Conservation (phyloP, 129 eudicot genomes). For the Artemisia tridentata region DNA sequence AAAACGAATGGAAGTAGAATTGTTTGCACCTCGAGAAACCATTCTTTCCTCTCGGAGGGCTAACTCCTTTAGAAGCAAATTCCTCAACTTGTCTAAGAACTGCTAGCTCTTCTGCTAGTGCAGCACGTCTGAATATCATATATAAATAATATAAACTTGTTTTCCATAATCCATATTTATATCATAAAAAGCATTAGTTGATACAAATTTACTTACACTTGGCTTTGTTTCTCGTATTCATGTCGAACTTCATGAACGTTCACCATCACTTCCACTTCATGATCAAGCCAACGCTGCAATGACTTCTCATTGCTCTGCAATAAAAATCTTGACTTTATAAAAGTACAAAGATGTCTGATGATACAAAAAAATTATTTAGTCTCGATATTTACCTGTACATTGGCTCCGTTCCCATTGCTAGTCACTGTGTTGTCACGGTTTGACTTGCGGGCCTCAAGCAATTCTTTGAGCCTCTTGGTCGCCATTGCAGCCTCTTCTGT, state of each 20-base stretch:
- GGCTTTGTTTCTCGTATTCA: constrained; percentile 97
- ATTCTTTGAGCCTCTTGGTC: constrained; percentile 92
- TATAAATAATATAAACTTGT: neutral
- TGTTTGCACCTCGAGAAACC: constrained; percentile 67
- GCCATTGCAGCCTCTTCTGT: constrained; percentile 99
- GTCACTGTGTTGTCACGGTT: constrained; percentile 74
- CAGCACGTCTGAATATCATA: constrained; percentile 69
- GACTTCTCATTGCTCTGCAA: constrained; percentile 87
- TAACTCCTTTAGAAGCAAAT: constrained; percentile 82
- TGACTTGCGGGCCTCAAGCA: constrained; percentile 96
- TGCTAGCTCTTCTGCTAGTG: constrained; percentile 92
- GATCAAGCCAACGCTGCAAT: constrained; percentile 97
- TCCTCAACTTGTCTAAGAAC: constrained; percentile 94
- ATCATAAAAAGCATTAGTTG: neutral
- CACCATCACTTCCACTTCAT: constrained; percentile 98
- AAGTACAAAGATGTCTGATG: constrained; percentile 2
- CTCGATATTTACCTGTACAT: constrained; percentile 62
- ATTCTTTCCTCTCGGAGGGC: constrained; percentile 91
- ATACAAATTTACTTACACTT: constrained; percentile 71
- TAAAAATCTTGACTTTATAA: constrained; percentile 12
- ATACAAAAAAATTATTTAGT: neutral
- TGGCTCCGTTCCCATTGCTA: constrained; percentile 72
- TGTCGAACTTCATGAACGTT: constrained; percentile 95
- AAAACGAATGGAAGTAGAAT: too few species aligned
- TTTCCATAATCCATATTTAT: neutral